These are phyloP conservation scores for Dissoconium aciculare DNA, from an alignment of 2,329 filamentous ascomycete genomes.

Conservation along the genomic window DNA sequence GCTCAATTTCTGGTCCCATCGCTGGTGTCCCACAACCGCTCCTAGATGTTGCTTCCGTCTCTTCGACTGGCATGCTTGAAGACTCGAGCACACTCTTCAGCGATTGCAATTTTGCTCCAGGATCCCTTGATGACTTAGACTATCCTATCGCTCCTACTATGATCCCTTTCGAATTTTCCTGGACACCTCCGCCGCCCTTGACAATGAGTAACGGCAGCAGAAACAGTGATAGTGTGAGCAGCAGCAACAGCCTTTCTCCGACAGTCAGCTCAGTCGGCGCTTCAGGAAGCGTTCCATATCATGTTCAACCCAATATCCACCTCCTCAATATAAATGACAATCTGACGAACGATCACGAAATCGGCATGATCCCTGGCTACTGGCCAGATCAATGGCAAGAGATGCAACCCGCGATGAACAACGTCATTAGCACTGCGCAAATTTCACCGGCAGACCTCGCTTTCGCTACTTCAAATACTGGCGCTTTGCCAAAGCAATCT, in stretches of 20 bases:
- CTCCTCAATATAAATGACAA: no score
- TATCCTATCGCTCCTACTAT: neutral
- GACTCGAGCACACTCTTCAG: neutral
- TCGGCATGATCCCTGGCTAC: neutral
- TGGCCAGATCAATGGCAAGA: neutral
- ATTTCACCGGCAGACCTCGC: neutral
- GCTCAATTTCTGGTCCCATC: slow-evolving; percentile 1
- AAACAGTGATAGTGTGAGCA: neutral
- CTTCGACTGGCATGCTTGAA: neutral
- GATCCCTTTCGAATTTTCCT: slow-evolving; percentile 5
- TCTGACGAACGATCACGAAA: no score
- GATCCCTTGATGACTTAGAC: no score
- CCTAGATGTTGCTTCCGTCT: slow-evolving; percentile 2
- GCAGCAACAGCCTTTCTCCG: neutral
- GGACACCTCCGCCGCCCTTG: no score
- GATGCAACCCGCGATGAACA: neutral
- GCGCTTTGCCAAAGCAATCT: neutral
- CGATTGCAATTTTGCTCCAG: no score
- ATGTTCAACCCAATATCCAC: no score
- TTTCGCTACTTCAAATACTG: no score
- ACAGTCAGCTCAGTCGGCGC: neutral
- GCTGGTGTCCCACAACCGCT: slow-evolving; percentile 3
- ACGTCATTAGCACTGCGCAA: neutral
- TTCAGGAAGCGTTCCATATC: neutral
- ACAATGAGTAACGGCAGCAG: no score